Evolutionary conservation across 805 yeast species (phyloP).

Genomic region (Candida fluviatilis): DNA sequence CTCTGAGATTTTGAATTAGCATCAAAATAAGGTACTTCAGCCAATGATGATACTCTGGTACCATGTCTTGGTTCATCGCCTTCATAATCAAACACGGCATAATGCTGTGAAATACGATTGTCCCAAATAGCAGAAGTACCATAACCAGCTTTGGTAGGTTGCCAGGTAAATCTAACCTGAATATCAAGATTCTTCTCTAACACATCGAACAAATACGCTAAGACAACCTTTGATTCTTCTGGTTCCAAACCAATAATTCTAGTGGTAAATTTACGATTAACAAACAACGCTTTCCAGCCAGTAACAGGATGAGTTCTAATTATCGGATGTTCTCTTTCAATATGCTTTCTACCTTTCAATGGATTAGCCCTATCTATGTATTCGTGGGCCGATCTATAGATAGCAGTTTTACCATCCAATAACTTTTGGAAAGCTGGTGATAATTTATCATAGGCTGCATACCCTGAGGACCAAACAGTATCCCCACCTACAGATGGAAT

Average conservation of each 20-base stretch:
- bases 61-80: slow-evolving; percentile 45
- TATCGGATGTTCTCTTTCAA: slow-evolving; percentile 55
- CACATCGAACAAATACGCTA: slow-evolving; percentile 41
- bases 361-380: slow-evolving; percentile 42
- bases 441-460: slow-evolving; percentile 51
- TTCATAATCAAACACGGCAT: slow-evolving; percentile 50
- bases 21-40: slow-evolving; percentile 50
- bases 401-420: slow-evolving; percentile 49
- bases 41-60: slow-evolving; percentile 45
- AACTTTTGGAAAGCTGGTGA: slow-evolving; percentile 46
- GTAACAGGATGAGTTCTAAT: slow-evolving; percentile 63
- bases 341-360: slow-evolving; percentile 39
- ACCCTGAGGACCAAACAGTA: slow-evolving; percentile 54
- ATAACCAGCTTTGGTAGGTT: slow-evolving; percentile 33
- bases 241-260: slow-evolving; percentile 49
- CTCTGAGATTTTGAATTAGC: slow-evolving; percentile 47
- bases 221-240: slow-evolving; percentile 45
- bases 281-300: slow-evolving; percentile 54
- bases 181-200: slow-evolving; percentile 50
- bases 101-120: slow-evolving; percentile 51
- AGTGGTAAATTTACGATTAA: slow-evolving; percentile 46
- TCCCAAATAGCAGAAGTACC: slow-evolving; percentile 59
- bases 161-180: slow-evolving; percentile 52
- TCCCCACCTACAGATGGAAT: slow-evolving; percentile 51
- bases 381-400: slow-evolving; percentile 36